phyloP scores from a whole-genome alignment of 1,284 basidiomycete genomes.

The Phellopilus nigrolimitatus region DNA sequence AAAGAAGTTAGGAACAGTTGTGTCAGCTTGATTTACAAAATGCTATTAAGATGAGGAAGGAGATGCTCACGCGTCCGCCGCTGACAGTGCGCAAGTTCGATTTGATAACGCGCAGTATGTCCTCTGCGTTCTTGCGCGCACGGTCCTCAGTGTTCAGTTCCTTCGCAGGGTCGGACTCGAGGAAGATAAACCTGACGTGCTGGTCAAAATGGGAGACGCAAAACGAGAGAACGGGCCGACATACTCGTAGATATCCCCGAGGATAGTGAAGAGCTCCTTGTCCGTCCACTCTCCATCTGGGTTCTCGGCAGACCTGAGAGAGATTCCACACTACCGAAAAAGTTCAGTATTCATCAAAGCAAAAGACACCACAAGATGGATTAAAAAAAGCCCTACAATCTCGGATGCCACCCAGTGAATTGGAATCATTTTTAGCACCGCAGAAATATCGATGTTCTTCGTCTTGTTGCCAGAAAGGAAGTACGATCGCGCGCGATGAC shows the following conservation, averaged over 20 bases:
- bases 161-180: conserved; percentile 58
- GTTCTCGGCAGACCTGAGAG: conserved; percentile 56
- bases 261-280: conserved; percentile 54
- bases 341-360: neutral
- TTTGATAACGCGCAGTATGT: conserved; percentile 56
- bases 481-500: conserved; percentile 50
- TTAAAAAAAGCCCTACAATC: conserved; percentile 43
- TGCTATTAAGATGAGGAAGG: neutral
- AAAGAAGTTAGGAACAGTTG: neutral
- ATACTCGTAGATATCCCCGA: conserved; percentile 66
- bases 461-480: conserved; percentile 46
- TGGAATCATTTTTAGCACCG: conserved; percentile 64
- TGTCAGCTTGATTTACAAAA: too few species aligned
- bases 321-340: conserved; percentile 58
- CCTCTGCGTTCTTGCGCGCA: conserved; percentile 46
- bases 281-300: conserved; percentile 57
- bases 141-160: conserved; percentile 49
- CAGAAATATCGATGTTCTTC: conserved; percentile 58
- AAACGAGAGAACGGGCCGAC: conserved; percentile 25
- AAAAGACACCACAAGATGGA: neutral
- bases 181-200: conserved; percentile 59
- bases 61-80: conserved; percentile 23
- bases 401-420: conserved; percentile 64
- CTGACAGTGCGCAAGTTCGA: conserved; percentile 30
- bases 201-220: neutral